Base-by-base conservation (phyloP, 306 rosid species). In the Medicago lupulina region DNA sequence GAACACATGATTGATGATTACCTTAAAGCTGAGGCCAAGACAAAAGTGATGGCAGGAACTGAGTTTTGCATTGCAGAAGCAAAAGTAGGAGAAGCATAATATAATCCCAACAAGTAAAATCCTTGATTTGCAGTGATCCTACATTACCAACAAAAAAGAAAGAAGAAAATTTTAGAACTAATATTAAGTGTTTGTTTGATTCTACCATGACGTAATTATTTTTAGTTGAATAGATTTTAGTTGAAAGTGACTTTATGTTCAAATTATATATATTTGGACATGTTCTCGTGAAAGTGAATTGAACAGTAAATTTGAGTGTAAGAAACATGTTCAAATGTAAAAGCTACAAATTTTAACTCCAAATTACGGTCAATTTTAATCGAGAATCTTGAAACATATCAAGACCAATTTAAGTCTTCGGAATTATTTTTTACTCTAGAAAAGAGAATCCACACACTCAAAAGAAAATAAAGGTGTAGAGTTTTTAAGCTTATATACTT, bases 11-110 rank as follows among this genome's bases (percentile, higher is more conserved):
- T 72, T 62, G 61, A 47, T 82, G 66, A 54, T 81, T 77, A 85
- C 92, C 91, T 71, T 79, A 88, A 54, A 83, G 85, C 83, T 58
- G 84, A 81, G 69, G 96, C 93, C 86, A 90, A 73, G 14, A 90
- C 47, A 63, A 90, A 86, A 28, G 96, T 86, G 61, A 90, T 88
- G 0, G 93, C 91, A 25, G 89, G 91, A 67, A 90, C 93, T 28
- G 88, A 90, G 73, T 88, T 90, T 80, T 90, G 93, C 89, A 86
- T 86, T 61, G 96, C 96, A 80, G 89, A 90, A 82, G 96, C 91
- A 82, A 90, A 88, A 39, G 91, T 88, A 54, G 93, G 96, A 78
- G 89, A 85, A 80, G 89, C 88, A 83, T 85, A 86, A 64, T 88
- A 86, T 53, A 90, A 44, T 36, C 93, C 96, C 79, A 90, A 80